A percentile compares a stretch with the other conserved stretches of the same genome.
Evolutionary conservation across 2,329 filamentous ascomycete species (phyloP).

Genomic region (Fusarium sp.): DNA sequence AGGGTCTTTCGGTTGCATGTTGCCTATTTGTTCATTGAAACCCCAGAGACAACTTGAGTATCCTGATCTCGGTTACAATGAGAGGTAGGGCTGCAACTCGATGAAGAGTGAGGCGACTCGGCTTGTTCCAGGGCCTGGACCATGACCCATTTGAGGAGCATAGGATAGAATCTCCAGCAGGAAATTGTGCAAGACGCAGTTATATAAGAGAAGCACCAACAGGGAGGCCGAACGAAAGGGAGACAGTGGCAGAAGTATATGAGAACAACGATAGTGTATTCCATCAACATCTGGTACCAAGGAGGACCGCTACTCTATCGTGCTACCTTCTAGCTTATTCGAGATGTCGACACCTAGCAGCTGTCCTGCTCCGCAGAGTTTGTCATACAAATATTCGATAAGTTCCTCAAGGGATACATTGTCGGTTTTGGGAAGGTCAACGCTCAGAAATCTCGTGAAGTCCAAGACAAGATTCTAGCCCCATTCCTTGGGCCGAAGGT

Average conservation of each 20-base stretch:
- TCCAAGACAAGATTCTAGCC: background rate
- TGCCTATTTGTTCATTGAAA: background rate
- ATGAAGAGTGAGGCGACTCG: background rate
- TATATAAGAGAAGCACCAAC: background rate
- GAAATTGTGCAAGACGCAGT: background rate
- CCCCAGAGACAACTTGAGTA: background rate
- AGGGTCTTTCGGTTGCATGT: background rate
- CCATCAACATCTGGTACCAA: fast-evolving
- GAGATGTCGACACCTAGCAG: fast-evolving
- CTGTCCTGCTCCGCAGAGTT: background rate
- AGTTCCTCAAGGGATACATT: background rate
- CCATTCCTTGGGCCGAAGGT: background rate
- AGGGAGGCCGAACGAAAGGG: fast-evolving
- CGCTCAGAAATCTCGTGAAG: background rate
- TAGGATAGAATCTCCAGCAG: no score
- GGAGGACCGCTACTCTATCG: background rate
- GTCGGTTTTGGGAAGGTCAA: background rate
- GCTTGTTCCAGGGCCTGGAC: background rate
- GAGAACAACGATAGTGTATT: background rate
- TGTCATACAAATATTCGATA: background rate
- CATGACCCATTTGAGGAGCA: background rate
- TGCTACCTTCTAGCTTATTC: no score
- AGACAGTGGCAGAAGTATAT: background rate
- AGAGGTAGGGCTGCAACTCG: no score
- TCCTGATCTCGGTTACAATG: background rate